phyloP scores from a whole-genome alignment of 352 stramenopile species.

The Blastocystis sp. region DNA sequence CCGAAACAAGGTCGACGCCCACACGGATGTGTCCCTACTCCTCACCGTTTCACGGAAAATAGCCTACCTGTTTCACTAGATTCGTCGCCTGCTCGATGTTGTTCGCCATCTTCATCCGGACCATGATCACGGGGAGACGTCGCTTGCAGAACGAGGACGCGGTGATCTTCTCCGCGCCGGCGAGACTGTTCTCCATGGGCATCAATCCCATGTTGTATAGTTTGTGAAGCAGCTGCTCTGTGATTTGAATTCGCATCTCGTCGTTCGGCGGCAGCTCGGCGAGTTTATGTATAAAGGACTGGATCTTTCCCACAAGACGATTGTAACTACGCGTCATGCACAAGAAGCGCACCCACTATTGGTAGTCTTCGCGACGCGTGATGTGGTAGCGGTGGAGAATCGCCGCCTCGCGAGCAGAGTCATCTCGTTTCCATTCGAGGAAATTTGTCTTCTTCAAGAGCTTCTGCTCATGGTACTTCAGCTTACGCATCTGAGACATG shows the following conservation, averaged over 20 bases:
- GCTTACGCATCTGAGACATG: constrained; percentile 82
- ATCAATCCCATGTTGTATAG: constrained; percentile 96
- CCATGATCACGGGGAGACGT: constrained; percentile 96
- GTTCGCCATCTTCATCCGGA: constrained; percentile 97
- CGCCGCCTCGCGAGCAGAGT: constrained; percentile 96
- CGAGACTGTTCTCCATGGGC: constrained; percentile 91
- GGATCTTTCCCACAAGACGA: constrained; percentile 92
- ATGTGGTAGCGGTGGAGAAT: constrained; percentile 96
- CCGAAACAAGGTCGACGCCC: constrained; percentile 88
- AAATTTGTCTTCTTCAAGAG: constrained; percentile 98
- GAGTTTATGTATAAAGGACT: constrained; percentile 89
- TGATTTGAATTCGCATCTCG: constrained; percentile 94
- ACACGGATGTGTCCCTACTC: constrained; percentile 90
- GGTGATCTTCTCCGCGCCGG: constrained; percentile 94
- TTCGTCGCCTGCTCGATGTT: constrained; percentile 94
- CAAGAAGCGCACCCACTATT: constrained; percentile 79
- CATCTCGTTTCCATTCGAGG: constrained; percentile 96
- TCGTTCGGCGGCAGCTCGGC: constrained; percentile 92
- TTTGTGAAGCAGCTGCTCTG: constrained; percentile 93
- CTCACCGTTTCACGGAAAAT: neutral
- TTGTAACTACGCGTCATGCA: constrained; percentile 84
- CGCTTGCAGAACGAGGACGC: constrained; percentile 88
- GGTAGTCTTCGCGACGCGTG: constrained; percentile 96
- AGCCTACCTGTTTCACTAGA: constrained; percentile 89
- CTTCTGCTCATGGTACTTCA: constrained; percentile 97